Base-by-base conservation (phyloP, 1,139 yeast species). In the Suzukiozyma palmioleophila region DNA sequence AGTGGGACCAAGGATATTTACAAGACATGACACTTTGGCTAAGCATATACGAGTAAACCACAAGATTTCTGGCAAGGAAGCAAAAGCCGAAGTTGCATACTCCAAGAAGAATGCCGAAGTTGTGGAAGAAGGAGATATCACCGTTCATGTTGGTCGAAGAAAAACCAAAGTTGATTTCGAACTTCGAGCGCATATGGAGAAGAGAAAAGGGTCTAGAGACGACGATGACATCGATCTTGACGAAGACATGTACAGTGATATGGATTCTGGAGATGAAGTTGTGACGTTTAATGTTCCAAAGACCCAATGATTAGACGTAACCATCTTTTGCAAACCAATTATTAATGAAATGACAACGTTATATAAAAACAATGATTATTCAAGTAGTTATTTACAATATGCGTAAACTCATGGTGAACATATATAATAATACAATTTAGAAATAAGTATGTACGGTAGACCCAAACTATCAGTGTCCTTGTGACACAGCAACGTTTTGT, bases 11-110 rank as follows among this genome's bases (percentile, higher is more conserved):
- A 65, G 92, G 64, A 88, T 95, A 2, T 92, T 92, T 57, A 85
- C 96, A 38, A 78, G 98, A 48, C 86, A 89, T 60, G 98, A 92
- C 62, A 97, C 98, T 2, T 73, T 92, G 48, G 89, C 96, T 15
- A 80, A 97, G 56, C 98, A 92, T 60, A 82, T 88, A 37, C 74
- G 96, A 45, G 92, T 88, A 26, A 90, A 92, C 65, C 97, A 90
- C 62, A 79, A 80, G 42, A 71, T 84, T 26, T 73, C 77, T 5
- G 82, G 84, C 26, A 76, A 76, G 48, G 85, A 81, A 52, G 88
- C 87, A 22, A 78, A 71, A 46, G 73, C 73, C 0, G 76, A 71
- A 46, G 76, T 71, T 29, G 75, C 75, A 0, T 71, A 64, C 45
- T 68, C 75, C 8, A 71, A 71, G 45, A 69, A 67, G 43, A 70